Conservation (phyloP, 2,329 filamentous ascomycete genomes). For the Neurospora crassa region DNA sequence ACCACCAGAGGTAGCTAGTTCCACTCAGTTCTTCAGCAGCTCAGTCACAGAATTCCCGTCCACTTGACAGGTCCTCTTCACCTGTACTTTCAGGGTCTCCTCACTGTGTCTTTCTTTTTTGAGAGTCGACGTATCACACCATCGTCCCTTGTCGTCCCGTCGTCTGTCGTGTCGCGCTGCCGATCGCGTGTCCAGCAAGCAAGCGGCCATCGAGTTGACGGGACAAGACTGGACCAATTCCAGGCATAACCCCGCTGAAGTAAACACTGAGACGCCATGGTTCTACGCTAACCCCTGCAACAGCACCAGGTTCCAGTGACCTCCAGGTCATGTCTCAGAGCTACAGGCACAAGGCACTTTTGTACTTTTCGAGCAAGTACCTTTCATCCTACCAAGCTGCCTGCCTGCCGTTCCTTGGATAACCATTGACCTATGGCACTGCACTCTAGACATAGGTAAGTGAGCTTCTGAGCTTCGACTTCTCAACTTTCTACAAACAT, state of each 20-base stretch:
- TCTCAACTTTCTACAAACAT: neutral
- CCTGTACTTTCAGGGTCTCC: neutral
- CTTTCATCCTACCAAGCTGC: neutral
- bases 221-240: neutral
- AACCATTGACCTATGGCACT: neutral
- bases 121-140: neutral
- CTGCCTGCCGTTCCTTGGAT: neutral
- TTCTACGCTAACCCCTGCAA: neutral
- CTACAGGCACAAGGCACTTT: neutral
- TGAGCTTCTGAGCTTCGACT: neutral
- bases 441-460: neutral
- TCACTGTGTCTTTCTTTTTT: neutral
- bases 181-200: neutral
- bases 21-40: neutral
- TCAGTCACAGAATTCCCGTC: neutral
- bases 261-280: neutral
- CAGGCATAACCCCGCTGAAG: neutral
- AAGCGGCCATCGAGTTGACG: neutral
- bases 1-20: neutral
- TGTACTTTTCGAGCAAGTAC: neutral
- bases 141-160: neutral
- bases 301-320: neutral
- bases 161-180: neutral
- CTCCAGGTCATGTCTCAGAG: neutral
- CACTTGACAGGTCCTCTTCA: neutral